phyloP scores from a whole-genome alignment of 164 flowering plant genomes.

The Vitis labrusca region DNA sequence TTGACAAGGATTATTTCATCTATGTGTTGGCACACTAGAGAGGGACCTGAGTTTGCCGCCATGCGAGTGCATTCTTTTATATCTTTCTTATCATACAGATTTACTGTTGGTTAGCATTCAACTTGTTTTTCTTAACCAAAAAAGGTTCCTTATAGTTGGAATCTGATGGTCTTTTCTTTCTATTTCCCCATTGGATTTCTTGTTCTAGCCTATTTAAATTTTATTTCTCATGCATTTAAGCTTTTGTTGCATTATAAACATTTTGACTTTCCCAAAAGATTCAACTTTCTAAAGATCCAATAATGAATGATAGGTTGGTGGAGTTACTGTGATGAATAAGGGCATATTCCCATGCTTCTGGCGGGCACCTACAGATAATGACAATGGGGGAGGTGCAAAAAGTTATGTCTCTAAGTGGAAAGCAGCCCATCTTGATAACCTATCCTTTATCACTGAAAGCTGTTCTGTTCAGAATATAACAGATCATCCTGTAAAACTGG shows the following conservation, averaged over 20 bases:
- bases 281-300: slow-evolving; percentile 1
- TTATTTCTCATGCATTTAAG: not conserved
- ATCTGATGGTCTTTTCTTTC: not conserved
- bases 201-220: not conserved
- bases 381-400: slow-evolving; percentile 73
- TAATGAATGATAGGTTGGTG: slow-evolving; percentile 57
- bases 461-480: slow-evolving; percentile 50
- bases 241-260: not conserved
- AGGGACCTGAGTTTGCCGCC: too few species aligned
- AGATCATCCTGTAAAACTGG: slow-evolving; percentile 45
- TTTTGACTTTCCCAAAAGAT: not conserved
- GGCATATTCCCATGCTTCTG: slow-evolving; percentile 92
- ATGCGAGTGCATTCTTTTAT: not conserved
- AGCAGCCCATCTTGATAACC: slow-evolving; percentile 56
- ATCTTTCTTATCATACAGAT: not conserved
- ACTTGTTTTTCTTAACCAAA: not conserved
- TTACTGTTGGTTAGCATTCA: not conserved
- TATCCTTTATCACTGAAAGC: slow-evolving; percentile 52
- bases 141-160: too few species aligned
- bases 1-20: too few species aligned
- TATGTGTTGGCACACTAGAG: too few species aligned
- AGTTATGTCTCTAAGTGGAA: slow-evolving; percentile 84
- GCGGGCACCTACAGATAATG: slow-evolving; percentile 98
- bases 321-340: slow-evolving; percentile 55
- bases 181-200: not conserved